Evolutionary conservation across 148 eudicot genomes (phyloP).

Genomic region (Polygonum maritimum): DNA sequence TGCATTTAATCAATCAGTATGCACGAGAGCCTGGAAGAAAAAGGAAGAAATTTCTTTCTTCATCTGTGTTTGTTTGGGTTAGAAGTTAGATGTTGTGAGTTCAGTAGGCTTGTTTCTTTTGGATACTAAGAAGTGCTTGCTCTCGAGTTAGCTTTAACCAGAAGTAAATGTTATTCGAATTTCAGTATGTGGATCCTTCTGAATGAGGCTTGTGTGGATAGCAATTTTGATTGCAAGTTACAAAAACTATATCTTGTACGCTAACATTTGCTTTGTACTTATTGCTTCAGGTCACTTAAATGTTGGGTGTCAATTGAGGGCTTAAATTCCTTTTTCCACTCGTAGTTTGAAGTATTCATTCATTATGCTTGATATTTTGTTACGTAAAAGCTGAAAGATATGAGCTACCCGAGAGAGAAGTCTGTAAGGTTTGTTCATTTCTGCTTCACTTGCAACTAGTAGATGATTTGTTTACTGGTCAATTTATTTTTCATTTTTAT

Average conservation of each 20-base stretch:
- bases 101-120: not conserved
- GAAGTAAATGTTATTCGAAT: not conserved
- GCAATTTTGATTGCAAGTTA: not conserved
- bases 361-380: not conserved
- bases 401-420: slow-evolving; percentile 10
- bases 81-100: not conserved
- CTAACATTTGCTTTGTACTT: not conserved
- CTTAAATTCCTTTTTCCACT: not conserved
- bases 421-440: slow-evolving; percentile 8
- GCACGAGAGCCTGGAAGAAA: not conserved
- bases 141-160: not conserved
- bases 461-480: not conserved
- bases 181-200: not conserved
- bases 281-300: not conserved
- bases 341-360: not conserved
- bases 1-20: not conserved
- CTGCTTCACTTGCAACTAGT: not conserved
- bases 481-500: not conserved
- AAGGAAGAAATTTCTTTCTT: not conserved
- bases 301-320: not conserved
- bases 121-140: not conserved
- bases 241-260: not conserved
- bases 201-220: not conserved
- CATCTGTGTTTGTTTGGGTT: not conserved
- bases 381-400: not conserved